These are phyloP conservation scores for Mariannaea sp. DNA, from an alignment of 2,329 filamentous ascomycete genomes.

Conservation along the genomic window DNA sequence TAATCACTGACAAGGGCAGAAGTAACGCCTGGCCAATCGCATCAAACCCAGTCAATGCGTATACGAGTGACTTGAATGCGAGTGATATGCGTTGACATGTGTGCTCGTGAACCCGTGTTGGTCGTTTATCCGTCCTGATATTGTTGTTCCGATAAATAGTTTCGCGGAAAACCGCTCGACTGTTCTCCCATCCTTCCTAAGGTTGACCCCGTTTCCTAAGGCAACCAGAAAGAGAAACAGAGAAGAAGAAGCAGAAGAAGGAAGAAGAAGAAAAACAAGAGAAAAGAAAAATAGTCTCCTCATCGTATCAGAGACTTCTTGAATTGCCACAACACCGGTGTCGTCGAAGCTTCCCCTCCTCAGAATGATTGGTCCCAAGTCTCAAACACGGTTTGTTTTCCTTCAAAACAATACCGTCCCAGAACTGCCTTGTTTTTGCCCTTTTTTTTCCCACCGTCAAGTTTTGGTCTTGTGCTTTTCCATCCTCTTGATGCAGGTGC, in stretches of 20 bases:
- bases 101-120: slow-evolving; percentile 22
- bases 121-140: slow-evolving; percentile 28
- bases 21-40: slow-evolving; percentile 19
- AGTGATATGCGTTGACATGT: slow-evolving; percentile 29
- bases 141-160: slow-evolving; percentile 30
- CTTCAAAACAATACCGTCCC: background rate
- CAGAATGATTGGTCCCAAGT: slow-evolving; percentile 10
- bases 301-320: slow-evolving; percentile 31
- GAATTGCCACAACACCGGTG: slow-evolving; percentile 17
- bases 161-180: slow-evolving; percentile 27
- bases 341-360: slow-evolving; percentile 14
- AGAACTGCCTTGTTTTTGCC: background rate
- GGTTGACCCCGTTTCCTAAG: too few relatives aligned
- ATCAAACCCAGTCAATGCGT: slow-evolving; percentile 24
- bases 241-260: too few relatives aligned
- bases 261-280: too few relatives aligned
- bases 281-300: too few relatives aligned
- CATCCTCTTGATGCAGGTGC: background rate
- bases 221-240: slow-evolving; percentile 4
- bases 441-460: slow-evolving; percentile 5
- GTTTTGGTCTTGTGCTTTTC: slow-evolving; percentile 15
- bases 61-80: slow-evolving; percentile 22
- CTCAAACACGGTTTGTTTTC: slow-evolving; percentile 11
- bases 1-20: slow-evolving; percentile 13
- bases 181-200: slow-evolving; percentile 30